Base-by-base conservation (phyloP, 116 monocot genomes). In the Trichopus zeylanicus region DNA sequence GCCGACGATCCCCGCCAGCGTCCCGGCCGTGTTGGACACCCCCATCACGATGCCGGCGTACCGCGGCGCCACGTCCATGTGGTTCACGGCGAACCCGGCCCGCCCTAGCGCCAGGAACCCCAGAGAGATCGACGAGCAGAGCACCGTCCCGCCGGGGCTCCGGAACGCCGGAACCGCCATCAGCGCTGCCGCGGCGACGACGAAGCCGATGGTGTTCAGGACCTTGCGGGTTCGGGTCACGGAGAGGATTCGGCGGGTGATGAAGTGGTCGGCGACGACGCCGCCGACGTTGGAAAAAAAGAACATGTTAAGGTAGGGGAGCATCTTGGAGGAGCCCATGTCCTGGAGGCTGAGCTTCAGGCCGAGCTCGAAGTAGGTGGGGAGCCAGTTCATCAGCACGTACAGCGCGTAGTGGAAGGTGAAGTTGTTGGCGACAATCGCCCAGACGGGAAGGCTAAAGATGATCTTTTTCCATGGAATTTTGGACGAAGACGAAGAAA, bases 321-420 rank as follows among this genome's bases (percentile, higher is more conserved):
- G 46, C 78, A 79, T 79, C 53, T 79, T 79, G 11, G 78, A 79
- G 30, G 73, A 79, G 7, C 78, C 78, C 78, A 79, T 79, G 12
- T 79, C 78, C 39, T 79, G 78, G n/a, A 79, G 73, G 26, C 65
- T 79, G 32, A 79, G 65, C 59, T 73, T 58, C 55, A 79, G 73
- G 9, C 73, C 73, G 5, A 61, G 69, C 46, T 79, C 63, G 31
- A 79, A 79, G 32, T 79, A 79, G 4, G 78, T 79, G 22, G 78
- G 78, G 31, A 79, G 52, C 78, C 78, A 79, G 56, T 79, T 79
- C 78, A 79, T 79, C 53, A 79, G 55, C 55, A 79, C 78, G 26
- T 79, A 79, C 29, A 79, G 46, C 25, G 78, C 78, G 55, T 79
- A 73, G 51, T 79, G 78, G 56, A 79, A 79, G 10, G 78, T 79